Percentiles rank a stretch among this genome's conserved stretches.
These are phyloP conservation scores for Sporobolomyces pararoseus DNA, from an alignment of 768 basidiomycete genomes.

Conservation along the genomic window DNA sequence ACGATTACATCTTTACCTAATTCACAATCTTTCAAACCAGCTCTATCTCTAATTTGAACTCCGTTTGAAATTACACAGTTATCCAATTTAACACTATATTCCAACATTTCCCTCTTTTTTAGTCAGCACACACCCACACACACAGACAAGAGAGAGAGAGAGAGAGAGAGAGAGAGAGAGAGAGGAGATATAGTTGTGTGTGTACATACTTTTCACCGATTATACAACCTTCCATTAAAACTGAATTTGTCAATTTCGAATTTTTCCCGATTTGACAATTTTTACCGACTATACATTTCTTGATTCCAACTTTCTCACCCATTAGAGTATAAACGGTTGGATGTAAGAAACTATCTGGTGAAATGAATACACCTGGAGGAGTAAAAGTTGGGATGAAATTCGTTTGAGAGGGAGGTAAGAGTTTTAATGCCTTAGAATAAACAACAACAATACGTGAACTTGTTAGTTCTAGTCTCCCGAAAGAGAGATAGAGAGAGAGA, in stretches of 20 bases:
- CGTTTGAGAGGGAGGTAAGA: slow-evolving; percentile 25
- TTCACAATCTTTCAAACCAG: slow-evolving; percentile 39
- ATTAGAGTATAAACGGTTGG: slow-evolving; percentile 20
- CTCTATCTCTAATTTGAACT: slow-evolving; percentile 31
- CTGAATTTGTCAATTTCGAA: slow-evolving; percentile 31
- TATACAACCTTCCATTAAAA: slow-evolving; percentile 36
- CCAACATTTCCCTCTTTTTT: not conserved
- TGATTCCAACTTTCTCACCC: slow-evolving; percentile 41
- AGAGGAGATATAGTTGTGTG: no score
- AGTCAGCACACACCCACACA: no score
- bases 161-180: not conserved
- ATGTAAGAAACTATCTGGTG: slow-evolving; percentile 40
- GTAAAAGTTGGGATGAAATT: slow-evolving; percentile 27
- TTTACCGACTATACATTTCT: slow-evolving; percentile 40
- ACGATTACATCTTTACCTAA: slow-evolving; percentile 37
- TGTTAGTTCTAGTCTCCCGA: not conserved
- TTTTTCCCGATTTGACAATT: slow-evolving; percentile 22
- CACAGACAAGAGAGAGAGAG: not conserved
- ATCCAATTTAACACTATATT: slow-evolving; percentile 38
- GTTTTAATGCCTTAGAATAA: slow-evolving; percentile 37
- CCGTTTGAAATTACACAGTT: slow-evolving; percentile 42
- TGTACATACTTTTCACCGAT: slow-evolving; percentile 38
- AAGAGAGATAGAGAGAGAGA: not conserved
- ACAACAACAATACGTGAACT: not conserved
- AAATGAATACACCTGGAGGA: slow-evolving; percentile 38